Base-by-base conservation (phyloP, 129 eudicot genomes). In the Silybum marianum region DNA sequence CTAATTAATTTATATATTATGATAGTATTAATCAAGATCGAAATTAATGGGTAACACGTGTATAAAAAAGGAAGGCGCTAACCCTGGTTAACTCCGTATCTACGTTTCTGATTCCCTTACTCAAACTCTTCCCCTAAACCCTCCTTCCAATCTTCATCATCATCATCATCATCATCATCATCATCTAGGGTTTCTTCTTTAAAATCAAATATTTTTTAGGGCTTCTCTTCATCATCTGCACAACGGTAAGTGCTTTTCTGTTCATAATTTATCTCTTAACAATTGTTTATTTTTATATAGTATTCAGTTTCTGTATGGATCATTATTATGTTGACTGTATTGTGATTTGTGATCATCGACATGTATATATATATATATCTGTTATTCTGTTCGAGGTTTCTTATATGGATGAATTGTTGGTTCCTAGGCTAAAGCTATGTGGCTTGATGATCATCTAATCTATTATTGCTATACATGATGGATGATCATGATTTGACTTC, bases 101-200 rank as follows among this genome's bases (percentile, higher is more conserved):
- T 78, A 90, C 91, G 91, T 86, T 79, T 90, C 74, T 69, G 69
- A 71, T 85, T 88, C 78, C 82, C 81, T 72, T 63, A 80, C 88
- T 77, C 89, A 85, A 87, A 80, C 78, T 73, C 73, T 71, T 40
- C n/a, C 86, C 69, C 74, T 77, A 83, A 83, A 83, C 82, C 86
- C 86, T 75, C 69, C 38, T 46, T 21, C 72, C 80, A 54, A 54
- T 72, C 62, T 46, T 69, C 21, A 4, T 51, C 63, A 5, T 7
- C 58, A 26, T 68, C 63, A 12, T 54, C 69, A 54, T 72, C 62
- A 32, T 69, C 21, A 4, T 51, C 63, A 5, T 7, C 58, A 26
- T 68, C 63, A 12, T 54, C 69, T 81, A 81, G 84, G 85, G 85
- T 38, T 73, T 28, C 80, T 66, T 19, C 32, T 68, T 68, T 24